Conservation (phyloP, 257 asterid species). For the Solanum sejunctum region DNA sequence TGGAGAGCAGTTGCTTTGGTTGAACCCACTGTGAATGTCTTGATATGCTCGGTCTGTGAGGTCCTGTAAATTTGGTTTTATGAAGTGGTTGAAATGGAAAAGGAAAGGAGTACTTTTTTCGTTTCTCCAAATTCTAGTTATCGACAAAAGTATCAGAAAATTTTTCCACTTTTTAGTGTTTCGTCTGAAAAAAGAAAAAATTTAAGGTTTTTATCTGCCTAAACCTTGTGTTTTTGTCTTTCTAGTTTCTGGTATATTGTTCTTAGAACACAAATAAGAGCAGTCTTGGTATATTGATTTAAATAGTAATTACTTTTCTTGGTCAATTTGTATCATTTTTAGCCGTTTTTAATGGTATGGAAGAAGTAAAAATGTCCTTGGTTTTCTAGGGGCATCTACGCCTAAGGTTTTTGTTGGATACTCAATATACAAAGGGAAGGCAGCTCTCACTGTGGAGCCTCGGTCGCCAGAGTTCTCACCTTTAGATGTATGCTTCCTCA, state of each 20-base stretch:
- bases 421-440: slow-evolving; percentile 88
- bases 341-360: background rate
- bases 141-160: background rate
- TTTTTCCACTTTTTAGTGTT: background rate
- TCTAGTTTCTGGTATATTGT: background rate
- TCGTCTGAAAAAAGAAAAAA: background rate
- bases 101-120: background rate
- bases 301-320: background rate
- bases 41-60: background rate
- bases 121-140: background rate
- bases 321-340: background rate
- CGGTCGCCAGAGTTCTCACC: slow-evolving; percentile 81
- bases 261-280: background rate
- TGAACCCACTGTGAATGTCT: background rate
- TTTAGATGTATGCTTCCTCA: slow-evolving; percentile 42
- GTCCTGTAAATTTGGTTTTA: background rate
- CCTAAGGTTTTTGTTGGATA: slow-evolving; percentile 75
- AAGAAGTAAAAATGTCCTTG: background rate
- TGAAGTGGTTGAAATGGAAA: background rate
- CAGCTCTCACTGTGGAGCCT: slow-evolving; percentile 80
- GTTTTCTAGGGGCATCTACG: slow-evolving; percentile 34
- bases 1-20: background rate
- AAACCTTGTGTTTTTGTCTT: background rate
- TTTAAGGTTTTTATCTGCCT: background rate
- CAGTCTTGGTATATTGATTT: background rate